Percentiles rank a stretch among this genome's conserved stretches.
phyloP scores from a whole-genome alignment of 306 rosid genomes.

The Sicyos edulis region DNA sequence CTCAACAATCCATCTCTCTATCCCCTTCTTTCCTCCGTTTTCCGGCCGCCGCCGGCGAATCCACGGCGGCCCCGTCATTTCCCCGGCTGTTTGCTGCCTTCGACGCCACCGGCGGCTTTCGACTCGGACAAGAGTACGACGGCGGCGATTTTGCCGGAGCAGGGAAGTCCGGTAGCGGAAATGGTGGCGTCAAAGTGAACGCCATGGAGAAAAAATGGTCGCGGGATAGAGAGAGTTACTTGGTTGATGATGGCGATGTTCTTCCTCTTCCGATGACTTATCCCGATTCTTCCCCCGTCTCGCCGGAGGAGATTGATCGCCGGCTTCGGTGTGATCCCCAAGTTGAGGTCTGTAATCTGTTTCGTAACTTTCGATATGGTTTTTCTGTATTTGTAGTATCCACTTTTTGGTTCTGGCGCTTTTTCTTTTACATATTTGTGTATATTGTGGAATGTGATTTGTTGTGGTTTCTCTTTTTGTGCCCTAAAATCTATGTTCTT shows the following conservation, averaged over 20 bases:
- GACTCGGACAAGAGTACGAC: slow-evolving; percentile 39
- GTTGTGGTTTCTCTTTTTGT: neutral
- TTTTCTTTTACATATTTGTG: neutral
- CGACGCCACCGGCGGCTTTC: slow-evolving; percentile 34
- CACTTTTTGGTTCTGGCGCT: neutral
- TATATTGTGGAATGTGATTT: neutral
- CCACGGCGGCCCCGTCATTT: slow-evolving; percentile 31
- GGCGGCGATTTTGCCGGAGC: slow-evolving; percentile 27
- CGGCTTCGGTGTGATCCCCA: slow-evolving; percentile 71
- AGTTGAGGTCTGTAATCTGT: slow-evolving; percentile 41
- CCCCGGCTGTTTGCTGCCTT: slow-evolving; percentile 41
- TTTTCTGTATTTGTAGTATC: neutral
- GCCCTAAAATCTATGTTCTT: neutral
- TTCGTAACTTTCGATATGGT: neutral
- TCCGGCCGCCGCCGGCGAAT: slow-evolving; percentile 50
- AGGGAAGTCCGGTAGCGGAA: slow-evolving; percentile 30
- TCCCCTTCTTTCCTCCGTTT: slow-evolving; percentile 31
- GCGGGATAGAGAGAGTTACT: slow-evolving; percentile 60
- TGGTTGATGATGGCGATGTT: slow-evolving; percentile 55
- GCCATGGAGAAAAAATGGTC: slow-evolving; percentile 79
- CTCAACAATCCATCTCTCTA: neutral
- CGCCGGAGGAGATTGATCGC: slow-evolving; percentile 60
- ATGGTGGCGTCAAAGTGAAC: slow-evolving; percentile 43
- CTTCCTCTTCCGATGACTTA: slow-evolving; percentile 86
- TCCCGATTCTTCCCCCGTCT: slow-evolving; percentile 68